Evolutionary conservation across 176 grass and related monocot species (phyloP).

Genomic region (Aegilops speltoides): DNA sequence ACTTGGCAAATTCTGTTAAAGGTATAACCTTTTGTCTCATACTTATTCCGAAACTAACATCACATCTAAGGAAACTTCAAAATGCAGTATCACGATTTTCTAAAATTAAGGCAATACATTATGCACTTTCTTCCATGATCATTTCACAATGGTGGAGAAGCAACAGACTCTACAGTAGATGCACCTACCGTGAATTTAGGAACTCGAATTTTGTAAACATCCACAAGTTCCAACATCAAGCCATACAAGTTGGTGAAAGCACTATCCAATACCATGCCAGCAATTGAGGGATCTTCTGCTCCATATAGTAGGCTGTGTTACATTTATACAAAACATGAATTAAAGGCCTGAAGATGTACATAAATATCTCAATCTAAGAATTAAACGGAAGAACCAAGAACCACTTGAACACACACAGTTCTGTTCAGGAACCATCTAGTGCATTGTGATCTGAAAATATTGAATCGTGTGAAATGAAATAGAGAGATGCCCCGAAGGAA

Average conservation of each 20-base stretch:
- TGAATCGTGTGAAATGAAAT: background rate
- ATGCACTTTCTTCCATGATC: constrained; percentile 3
- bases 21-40: background rate
- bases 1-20: constrained; percentile 1
- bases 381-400: constrained; percentile 2
- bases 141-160: background rate
- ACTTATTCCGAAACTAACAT: background rate
- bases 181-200: constrained; percentile 91
- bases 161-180: constrained; percentile 5
- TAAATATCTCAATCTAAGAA: background rate
- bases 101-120: background rate
- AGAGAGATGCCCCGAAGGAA: constrained; percentile 23
- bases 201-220: constrained; percentile 92
- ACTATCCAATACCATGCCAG: constrained; percentile 94
- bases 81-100: background rate
- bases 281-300: constrained; percentile 94
- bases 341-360: constrained; percentile 12
- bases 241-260: constrained; percentile 92
- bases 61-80: background rate
- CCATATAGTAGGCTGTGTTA: constrained; percentile 78
- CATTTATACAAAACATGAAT: constrained; percentile 28
- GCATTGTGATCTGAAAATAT: background rate
- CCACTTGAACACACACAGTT: constrained; percentile 20
- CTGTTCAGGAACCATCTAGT: background rate
- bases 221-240: constrained; percentile 98